Conservation (phyloP, 805 yeast genomes). For the Cyberlindnera petersonii region DNA sequence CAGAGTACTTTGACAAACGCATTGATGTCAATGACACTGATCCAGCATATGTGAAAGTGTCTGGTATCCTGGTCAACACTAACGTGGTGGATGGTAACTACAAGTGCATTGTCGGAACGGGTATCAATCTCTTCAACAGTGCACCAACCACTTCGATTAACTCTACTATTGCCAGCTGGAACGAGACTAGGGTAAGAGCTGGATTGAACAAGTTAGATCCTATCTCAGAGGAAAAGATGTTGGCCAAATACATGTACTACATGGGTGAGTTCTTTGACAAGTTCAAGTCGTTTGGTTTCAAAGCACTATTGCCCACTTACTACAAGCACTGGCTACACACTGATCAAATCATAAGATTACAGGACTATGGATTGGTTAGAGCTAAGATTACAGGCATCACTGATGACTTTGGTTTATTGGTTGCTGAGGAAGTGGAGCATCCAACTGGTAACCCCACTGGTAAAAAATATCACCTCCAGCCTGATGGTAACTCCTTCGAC, state of each 20-base stretch:
- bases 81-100: conserved; percentile 58
- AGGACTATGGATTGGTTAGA: conserved; percentile 44
- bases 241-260: conserved; percentile 66
- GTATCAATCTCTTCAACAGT: conserved; percentile 77
- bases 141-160: conserved; percentile 92
- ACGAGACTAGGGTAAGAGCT: conserved; percentile 41
- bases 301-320: conserved; percentile 62
- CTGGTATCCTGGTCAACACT: conserved; percentile 83
- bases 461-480: conserved; percentile 67
- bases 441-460: conserved; percentile 45
- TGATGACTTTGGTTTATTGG: conserved; percentile 74
- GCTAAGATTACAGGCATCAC: conserved; percentile 81
- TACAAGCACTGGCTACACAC: conserved; percentile 85
- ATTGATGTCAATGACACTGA: conserved; percentile 49
- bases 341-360: conserved; percentile 67
- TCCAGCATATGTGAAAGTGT: conserved; percentile 67
- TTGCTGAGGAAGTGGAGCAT: conserved; percentile 62
- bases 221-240: conserved; percentile 41
- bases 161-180: conserved; percentile 58
- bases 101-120: conserved; percentile 77
- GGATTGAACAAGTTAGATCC: conserved; percentile 33
- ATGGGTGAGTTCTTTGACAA: conserved; percentile 57
- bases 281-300: conserved; percentile 64
- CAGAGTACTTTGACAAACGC: conserved; percentile 47
- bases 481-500: conserved; percentile 97